A percentile compares a stretch with the other conserved stretches of the same genome.
These are phyloP conservation scores for Microstegium vimineum DNA, from an alignment of 176 grass and related monocot species.

Conservation along the genomic window DNA sequence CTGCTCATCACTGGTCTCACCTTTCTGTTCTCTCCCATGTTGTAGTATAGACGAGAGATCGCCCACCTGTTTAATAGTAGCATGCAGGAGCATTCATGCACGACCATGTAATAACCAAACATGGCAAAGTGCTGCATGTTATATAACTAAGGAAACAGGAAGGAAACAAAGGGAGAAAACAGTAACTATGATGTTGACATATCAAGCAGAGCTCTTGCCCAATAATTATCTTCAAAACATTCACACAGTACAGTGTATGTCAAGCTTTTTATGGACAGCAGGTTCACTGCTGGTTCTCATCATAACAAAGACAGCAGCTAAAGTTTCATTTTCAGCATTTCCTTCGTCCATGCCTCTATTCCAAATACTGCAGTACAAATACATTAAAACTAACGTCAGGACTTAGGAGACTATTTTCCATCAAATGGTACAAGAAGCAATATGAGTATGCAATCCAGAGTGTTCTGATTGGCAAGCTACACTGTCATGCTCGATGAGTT, in stretches of 20 bases:
- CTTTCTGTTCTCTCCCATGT: slow-evolving; percentile 54
- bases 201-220: slow-evolving; percentile 31
- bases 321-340: slow-evolving; percentile 26
- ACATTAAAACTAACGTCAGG: slow-evolving; percentile 8
- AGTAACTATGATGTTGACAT: slow-evolving; percentile 53
- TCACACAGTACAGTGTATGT: slow-evolving; percentile 15
- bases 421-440: slow-evolving; percentile 38
- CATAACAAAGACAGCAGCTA: slow-evolving; percentile 19
- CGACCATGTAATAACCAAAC: slow-evolving; percentile 38
- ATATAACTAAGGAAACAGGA: slow-evolving; percentile 48
- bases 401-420: background rate
- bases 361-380: slow-evolving; percentile 1
- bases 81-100: slow-evolving; percentile 33
- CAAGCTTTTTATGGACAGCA: slow-evolving; percentile 41
- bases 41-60: slow-evolving; percentile 22
- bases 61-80: slow-evolving; percentile 22
- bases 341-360: background rate
- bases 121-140: slow-evolving; percentile 40
- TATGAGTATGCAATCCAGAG: slow-evolving; percentile 34
- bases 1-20: slow-evolving; percentile 42
- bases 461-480: slow-evolving; percentile 37
- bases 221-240: slow-evolving; percentile 20
- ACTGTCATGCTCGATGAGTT: slow-evolving; percentile 36
- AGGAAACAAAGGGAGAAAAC: slow-evolving; percentile 33
- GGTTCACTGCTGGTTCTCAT: slow-evolving; percentile 19